Base-by-base conservation (phyloP, 2,329 filamentous ascomycete species). In the Helotiales sp. region DNA sequence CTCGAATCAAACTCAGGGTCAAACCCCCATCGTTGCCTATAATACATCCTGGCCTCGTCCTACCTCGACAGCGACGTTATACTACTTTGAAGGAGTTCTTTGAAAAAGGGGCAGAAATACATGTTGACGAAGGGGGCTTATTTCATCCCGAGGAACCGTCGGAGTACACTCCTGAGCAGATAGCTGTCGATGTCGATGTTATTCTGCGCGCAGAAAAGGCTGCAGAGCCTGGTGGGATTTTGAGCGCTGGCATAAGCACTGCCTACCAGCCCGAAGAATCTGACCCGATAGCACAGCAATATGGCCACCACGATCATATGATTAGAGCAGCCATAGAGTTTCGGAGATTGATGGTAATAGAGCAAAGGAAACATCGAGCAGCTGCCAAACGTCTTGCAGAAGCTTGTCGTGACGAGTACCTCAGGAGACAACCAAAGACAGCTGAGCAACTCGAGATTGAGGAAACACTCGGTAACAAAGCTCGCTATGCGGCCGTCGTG, bases 221-320 rank as follows among this genome's bases (percentile, higher is more conserved):
- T 62, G 85, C 85, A 3, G 80, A 90, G 67, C 83, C 86, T 5
- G 93, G 92, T 15, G 91, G 91, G 2, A 71, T 92, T 3, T 79
- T 97, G 27, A 91, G 88, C 51, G 76, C 81, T 54, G 84, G 86
- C 59, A 80, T 81, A 59, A 93, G 90, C 70, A 87, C 86, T 2
- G 76, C 88, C 24, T 95, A 90, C 66, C 80, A 86, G 17, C 89
- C 90, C 0, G 90, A 95, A 62, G 79, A 85, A 12, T 81, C 82
- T 30, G 77, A 77, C 59, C 86, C 90, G 56, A 89, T 96, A 66
- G 90, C 90, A 0, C 83, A 85, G 0, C 91, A 95, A 68, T 98
- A 91, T 79, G 86, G 89, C n/a, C 92, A 96, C 65, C 83, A 85
- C 69, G 93, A 98, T 69, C 90, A 98, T 70, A 80, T 98, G 53